phyloP scores from a whole-genome alignment of 768 basidiomycete species.

The Tricholoma furcatifolium region DNA sequence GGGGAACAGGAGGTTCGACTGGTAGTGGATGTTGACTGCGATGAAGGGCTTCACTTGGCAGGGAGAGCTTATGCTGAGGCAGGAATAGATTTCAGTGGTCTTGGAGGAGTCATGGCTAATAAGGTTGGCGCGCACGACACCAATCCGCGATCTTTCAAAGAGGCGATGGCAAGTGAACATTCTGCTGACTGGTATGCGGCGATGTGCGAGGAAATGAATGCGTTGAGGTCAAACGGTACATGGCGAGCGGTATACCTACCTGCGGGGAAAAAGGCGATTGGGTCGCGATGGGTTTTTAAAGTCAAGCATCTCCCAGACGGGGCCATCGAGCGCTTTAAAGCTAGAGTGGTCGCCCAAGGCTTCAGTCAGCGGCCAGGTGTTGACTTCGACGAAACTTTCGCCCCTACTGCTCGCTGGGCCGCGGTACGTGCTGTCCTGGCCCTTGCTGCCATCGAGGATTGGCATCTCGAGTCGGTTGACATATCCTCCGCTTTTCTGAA shows the following conservation, averaged over 20 bases:
- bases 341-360: conserved; percentile 39
- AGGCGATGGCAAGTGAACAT: conserved; percentile 20
- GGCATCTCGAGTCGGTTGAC: conserved; percentile 19
- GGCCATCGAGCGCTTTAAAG: conserved; percentile 37
- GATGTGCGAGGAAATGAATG: conserved; percentile 25
- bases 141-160: conserved; percentile 11
- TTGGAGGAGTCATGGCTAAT: no score
- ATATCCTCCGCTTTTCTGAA: conserved; percentile 3
- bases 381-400: conserved; percentile 38
- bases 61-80: neutral
- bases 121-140: neutral
- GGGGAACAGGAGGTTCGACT: no score
- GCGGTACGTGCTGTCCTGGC: conserved; percentile 20
- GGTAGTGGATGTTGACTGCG: no score
- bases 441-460: conserved; percentile 24
- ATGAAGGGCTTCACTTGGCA: no score
- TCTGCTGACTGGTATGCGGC: conserved; percentile 26
- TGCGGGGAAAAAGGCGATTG: conserved; percentile 29
- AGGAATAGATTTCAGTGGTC: no score
- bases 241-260: conserved; percentile 36
- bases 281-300: conserved; percentile 37
- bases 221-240: conserved; percentile 24
- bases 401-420: conserved; percentile 23
- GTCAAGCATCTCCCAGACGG: conserved; percentile 41
- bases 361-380: conserved; percentile 36